Evolutionary conservation across 2,329 filamentous ascomycete species (phyloP).

Genomic region (Hypoxylon rubiginosum): DNA sequence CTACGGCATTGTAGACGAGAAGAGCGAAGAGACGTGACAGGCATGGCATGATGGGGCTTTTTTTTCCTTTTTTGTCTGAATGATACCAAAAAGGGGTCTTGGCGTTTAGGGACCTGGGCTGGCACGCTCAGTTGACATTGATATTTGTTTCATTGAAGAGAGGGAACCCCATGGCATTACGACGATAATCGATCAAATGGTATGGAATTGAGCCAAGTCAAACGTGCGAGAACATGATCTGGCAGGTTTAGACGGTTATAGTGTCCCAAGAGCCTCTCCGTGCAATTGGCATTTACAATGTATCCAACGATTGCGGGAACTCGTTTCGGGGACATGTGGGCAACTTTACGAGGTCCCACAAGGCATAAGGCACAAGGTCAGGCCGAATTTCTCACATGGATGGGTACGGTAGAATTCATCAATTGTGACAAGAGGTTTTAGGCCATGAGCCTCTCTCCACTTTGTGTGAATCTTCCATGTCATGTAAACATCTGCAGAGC

Average conservation of each 20-base stretch:
- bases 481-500: neutral
- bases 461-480: neutral
- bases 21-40: conserved; percentile 24
- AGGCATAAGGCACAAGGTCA: conserved; percentile 12
- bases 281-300: conserved; percentile 9
- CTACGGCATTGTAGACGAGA: conserved; percentile 24
- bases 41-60: neutral
- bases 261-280: conserved; percentile 3
- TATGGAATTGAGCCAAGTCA: conserved; percentile 27
- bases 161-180: conserved; percentile 3
- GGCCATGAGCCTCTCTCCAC: conserved; percentile 10
- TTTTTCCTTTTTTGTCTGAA: conserved; percentile 33
- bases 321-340: conserved; percentile 9
- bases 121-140: conserved; percentile 29
- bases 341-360: conserved; percentile 18
- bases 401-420: conserved; percentile 20
- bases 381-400: conserved; percentile 10
- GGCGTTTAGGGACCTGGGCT: conserved; percentile 40
- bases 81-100: conserved; percentile 39
- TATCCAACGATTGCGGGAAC: conserved; percentile 7
- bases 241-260: conserved; percentile 8
- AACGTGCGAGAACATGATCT: conserved; percentile 19
- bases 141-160: conserved; percentile 29
- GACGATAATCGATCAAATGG: conserved; percentile 15
- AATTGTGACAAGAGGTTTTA: conserved; percentile 22